A percentile compares a stretch with the other conserved stretches of the same genome.
Conservation (phyloP, 2,329 filamentous ascomycete genomes). For the Didymella glomerata region DNA sequence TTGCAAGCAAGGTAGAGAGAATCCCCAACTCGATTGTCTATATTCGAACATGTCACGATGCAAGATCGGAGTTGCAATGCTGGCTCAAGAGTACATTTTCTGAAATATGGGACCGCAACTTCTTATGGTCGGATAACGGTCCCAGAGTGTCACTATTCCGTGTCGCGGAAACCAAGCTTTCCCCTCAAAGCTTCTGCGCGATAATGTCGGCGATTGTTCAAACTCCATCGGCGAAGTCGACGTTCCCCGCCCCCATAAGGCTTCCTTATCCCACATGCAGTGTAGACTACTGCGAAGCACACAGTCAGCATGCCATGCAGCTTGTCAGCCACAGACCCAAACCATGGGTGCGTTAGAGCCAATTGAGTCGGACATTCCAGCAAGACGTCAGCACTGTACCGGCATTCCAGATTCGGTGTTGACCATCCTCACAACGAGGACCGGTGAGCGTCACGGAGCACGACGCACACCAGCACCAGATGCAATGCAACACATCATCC, state of each 20-base stretch:
- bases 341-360: background rate
- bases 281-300: background rate
- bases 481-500: background rate
- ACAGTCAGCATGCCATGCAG: conserved; percentile 14
- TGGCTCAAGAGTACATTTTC: background rate
- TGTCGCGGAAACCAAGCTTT: background rate
- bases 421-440: background rate
- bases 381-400: background rate
- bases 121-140: background rate
- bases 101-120: background rate
- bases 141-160: background rate
- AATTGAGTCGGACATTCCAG: background rate
- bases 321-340: conserved; percentile 8
- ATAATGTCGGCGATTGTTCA: background rate
- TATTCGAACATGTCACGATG: background rate
- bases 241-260: conserved; percentile 3
- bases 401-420: background rate
- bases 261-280: background rate
- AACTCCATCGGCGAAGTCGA: background rate
- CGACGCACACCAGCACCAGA: background rate
- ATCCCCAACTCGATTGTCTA: background rate
- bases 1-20: background rate
- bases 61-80: background rate
- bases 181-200: background rate
- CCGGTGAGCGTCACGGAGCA: background rate